Evolutionary conservation across 257 asterid genomes (phyloP).

Genomic region (Solanum gracilifrons): DNA sequence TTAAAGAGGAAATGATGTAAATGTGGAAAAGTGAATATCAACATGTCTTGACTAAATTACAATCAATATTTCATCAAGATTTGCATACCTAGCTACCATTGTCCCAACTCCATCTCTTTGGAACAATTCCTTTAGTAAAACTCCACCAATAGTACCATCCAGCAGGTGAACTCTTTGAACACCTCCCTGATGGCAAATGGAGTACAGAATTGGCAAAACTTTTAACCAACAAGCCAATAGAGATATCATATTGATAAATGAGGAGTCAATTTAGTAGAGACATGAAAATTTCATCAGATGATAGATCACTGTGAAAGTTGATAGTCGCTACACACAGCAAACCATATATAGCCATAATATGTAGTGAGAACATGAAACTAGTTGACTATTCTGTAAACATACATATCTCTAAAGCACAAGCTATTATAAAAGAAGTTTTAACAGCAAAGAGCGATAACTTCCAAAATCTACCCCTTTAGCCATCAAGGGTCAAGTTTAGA

Average conservation of each 20-base stretch:
- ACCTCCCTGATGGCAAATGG: conserved; percentile 62
- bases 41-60: background rate
- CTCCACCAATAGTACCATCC: conserved; percentile 91
- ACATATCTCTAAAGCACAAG: background rate
- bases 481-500: background rate
- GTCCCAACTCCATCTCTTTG: conserved; percentile 97
- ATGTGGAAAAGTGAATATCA: background rate
- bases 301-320: background rate
- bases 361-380: background rate
- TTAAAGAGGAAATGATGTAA: background rate
- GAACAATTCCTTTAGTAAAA: conserved; percentile 76
- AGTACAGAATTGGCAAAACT: background rate
- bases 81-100: conserved; percentile 86
- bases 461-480: background rate
- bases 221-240: background rate
- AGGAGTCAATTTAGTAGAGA: background rate
- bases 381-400: background rate
- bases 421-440: background rate
- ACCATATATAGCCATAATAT: background rate
- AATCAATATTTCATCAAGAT: background rate
- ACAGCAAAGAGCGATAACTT: background rate
- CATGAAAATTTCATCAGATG: background rate
- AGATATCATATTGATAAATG: background rate
- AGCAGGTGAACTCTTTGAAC: conserved; percentile 89
- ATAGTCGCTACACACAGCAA: background rate